These are phyloP conservation scores for Fimicolochytrium jonesii DNA, from an alignment of 192 early-diverging fungal genomes.

Conservation along the genomic window DNA sequence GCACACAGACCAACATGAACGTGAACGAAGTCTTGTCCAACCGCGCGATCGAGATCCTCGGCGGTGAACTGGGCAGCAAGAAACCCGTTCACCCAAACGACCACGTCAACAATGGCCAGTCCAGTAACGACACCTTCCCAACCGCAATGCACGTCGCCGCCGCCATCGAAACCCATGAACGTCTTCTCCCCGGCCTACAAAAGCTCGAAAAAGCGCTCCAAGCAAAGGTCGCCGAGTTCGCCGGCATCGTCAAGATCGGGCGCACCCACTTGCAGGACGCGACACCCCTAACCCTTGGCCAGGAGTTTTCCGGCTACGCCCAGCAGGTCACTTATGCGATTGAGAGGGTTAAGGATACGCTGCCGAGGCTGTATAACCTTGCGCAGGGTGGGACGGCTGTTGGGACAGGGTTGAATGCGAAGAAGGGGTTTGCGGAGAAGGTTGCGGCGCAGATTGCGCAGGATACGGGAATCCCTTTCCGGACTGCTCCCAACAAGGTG, in stretches of 20 bases:
- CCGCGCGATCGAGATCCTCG: constrained; percentile 92
- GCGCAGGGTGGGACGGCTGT: constrained; percentile 97
- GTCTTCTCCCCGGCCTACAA: constrained; percentile 82
- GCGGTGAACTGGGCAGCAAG: constrained; percentile 87
- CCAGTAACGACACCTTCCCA: constrained; percentile 98
- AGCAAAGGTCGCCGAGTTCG: constrained; percentile 64
- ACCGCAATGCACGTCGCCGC: constrained; percentile 99
- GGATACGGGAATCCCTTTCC: constrained; percentile 86
- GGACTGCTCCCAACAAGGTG: constrained; percentile 94
- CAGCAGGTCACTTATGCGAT: constrained; percentile 87
- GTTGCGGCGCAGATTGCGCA: constrained; percentile 85
- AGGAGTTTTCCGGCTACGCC: constrained; percentile 94
- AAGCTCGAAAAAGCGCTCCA: constrained; percentile 79
- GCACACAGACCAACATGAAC: constrained; percentile 87
- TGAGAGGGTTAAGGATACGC: constrained; percentile 75
- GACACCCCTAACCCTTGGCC: constrained; percentile 93
- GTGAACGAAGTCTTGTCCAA: constrained; percentile 88
- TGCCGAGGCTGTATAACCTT: constrained; percentile 86
- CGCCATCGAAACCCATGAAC: constrained; percentile 64
- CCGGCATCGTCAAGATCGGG: constrained; percentile 97
- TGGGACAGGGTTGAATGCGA: constrained; percentile 96
- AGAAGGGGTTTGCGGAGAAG: constrained; percentile 84
- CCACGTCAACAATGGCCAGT: constrained; percentile 98
- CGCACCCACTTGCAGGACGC: constrained; percentile 98
- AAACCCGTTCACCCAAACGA: constrained; percentile 98